phyloP scores from a whole-genome alignment of 306 rosid species.

The Castanopsis chinensis region DNA sequence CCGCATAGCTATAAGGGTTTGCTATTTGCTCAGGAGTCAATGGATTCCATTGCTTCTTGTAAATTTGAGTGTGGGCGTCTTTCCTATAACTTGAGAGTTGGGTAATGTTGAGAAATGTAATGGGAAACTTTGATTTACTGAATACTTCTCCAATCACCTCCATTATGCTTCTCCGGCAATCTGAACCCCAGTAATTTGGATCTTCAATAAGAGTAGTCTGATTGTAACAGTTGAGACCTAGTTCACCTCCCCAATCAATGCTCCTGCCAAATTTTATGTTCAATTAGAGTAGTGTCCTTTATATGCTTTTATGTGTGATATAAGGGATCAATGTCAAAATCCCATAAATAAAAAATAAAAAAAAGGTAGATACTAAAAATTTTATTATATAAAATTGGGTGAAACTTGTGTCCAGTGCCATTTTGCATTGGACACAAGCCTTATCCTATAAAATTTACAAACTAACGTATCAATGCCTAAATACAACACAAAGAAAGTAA shows the following conservation, averaged over 20 bases:
- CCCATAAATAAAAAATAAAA: too few species aligned
- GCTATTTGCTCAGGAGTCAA: slow-evolving; percentile 74
- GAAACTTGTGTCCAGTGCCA: too few species aligned
- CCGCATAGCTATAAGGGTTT: slow-evolving; percentile 85
- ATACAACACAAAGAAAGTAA: too few species aligned
- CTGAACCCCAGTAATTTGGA: slow-evolving; percentile 78
- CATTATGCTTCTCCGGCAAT: slow-evolving; percentile 69
- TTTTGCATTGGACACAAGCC: too few species aligned
- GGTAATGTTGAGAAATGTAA: slow-evolving; percentile 82
- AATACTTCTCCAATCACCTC: slow-evolving; percentile 77
- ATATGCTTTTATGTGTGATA: too few species aligned
- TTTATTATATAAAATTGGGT: too few species aligned
- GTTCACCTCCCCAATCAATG: slow-evolving; percentile 78
- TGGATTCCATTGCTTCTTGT: slow-evolving; percentile 92
- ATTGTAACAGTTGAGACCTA: slow-evolving; percentile 76
- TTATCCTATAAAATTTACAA: too few species aligned
- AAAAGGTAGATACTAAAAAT: too few species aligned
- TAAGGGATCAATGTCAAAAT: too few species aligned
- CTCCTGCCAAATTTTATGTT: slow-evolving; percentile 46
- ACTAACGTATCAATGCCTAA: too few species aligned
- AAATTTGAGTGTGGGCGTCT: slow-evolving; percentile 94
- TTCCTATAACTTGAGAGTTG: slow-evolving; percentile 75
- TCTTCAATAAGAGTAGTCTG: slow-evolving; percentile 69
- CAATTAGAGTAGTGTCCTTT: not conserved
- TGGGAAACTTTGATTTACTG: slow-evolving; percentile 55